Evolutionary conservation across 768 basidiomycete species (phyloP).

Genomic region (Mycena crocata): DNA sequence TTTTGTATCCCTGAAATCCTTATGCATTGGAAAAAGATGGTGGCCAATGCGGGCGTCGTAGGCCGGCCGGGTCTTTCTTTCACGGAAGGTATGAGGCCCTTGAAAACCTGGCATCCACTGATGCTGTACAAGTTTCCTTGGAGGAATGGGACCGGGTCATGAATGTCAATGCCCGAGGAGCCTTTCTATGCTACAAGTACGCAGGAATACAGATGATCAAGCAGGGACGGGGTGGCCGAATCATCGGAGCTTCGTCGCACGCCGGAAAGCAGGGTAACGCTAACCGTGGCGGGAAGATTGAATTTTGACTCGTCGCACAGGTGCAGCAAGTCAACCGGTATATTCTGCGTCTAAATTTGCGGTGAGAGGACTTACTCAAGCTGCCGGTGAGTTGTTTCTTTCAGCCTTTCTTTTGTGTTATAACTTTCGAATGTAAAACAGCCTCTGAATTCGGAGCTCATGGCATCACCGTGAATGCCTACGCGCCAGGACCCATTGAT

Average conservation of each 20-base stretch:
- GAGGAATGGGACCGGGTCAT: constrained; percentile 41
- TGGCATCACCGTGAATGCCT: constrained; percentile 43
- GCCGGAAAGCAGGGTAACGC: constrained; percentile 51
- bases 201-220: constrained; percentile 52
- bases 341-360: constrained; percentile 57
- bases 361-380: constrained; percentile 55
- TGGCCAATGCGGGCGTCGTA: constrained; percentile 42
- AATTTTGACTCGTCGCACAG: neutral
- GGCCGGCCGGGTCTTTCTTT: neutral
- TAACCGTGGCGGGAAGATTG: neutral
- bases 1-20: neutral
- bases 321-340: constrained; percentile 22
- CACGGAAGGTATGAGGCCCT: constrained; percentile 24
- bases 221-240: constrained; percentile 53
- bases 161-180: constrained; percentile 44
- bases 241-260: constrained; percentile 53
- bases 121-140: constrained; percentile 15
- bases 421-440: constrained; percentile 6
- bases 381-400: constrained; percentile 43
- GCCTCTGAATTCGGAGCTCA: constrained; percentile 43
- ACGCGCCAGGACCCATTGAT: constrained; percentile 36
- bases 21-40: no score
- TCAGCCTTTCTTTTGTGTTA: neutral
- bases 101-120: neutral
- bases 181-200: constrained; percentile 49